Conservation (phyloP, 1,284 basidiomycete species). For the Cutaneotrichosporon mucoides region DNA sequence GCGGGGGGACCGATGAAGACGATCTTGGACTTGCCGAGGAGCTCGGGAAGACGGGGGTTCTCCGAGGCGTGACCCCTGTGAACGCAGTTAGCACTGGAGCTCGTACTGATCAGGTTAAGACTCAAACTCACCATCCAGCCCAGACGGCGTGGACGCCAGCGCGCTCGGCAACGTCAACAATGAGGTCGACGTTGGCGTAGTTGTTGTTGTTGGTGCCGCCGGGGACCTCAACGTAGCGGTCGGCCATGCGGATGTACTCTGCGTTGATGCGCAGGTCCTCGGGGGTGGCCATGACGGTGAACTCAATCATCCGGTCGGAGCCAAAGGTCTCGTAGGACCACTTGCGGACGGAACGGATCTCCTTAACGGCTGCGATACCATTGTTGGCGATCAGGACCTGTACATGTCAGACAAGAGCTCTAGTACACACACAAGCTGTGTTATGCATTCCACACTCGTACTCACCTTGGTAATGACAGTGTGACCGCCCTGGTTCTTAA, state of each 20-base stretch:
- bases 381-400: constrained; percentile 96
- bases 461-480: constrained; percentile 96
- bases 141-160: constrained; percentile 98
- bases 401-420: constrained; percentile 1
- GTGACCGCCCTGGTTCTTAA: constrained; percentile 86
- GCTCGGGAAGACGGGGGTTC: constrained; percentile 96
- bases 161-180: constrained; percentile 96
- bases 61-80: constrained; percentile 92
- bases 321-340: constrained; percentile 99
- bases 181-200: constrained; percentile 99
- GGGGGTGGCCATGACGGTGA: constrained; percentile 99
- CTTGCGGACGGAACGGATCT: constrained; percentile 97
- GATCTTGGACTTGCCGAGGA: constrained; percentile 87
- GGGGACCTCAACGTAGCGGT: constrained; percentile 97
- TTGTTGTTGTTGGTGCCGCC: constrained; percentile 99
- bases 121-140: constrained; percentile 78
- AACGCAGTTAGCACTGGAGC: background rate
- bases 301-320: constrained; percentile 90
- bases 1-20: constrained; percentile 99
- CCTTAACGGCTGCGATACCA: constrained; percentile 98
- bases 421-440: no score
- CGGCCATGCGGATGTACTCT: constrained; percentile 99
- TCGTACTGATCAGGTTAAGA: background rate
- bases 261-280: constrained; percentile 96
- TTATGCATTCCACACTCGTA: background rate